Evolutionary conservation across 148 eudicot genomes (phyloP).

Genomic region (Amaranthus cruentus): DNA sequence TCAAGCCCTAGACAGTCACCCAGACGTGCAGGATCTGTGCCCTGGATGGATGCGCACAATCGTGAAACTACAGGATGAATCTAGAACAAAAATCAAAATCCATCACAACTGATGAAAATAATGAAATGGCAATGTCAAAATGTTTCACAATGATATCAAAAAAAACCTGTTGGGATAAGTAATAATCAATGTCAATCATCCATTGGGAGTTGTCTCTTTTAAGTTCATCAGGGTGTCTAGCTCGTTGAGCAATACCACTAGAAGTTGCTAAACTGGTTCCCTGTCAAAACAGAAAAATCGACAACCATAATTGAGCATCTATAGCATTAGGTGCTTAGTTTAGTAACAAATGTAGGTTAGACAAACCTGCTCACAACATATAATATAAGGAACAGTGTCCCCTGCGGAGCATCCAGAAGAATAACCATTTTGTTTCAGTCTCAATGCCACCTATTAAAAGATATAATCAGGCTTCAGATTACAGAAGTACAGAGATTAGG

Average conservation of each 20-base stretch:
- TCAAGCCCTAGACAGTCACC: slow-evolving; percentile 97
- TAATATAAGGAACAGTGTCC: slow-evolving; percentile 95
- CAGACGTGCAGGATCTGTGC: slow-evolving; percentile 92
- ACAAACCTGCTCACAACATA: slow-evolving; percentile 91
- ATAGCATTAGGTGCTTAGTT: not conserved
- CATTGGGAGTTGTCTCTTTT: slow-evolving; percentile 63
- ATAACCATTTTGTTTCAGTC: slow-evolving; percentile 75
- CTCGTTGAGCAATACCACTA: slow-evolving; percentile 88
- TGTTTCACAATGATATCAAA: not conserved
- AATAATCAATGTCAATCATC: slow-evolving; percentile 94
- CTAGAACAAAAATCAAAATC: slow-evolving; percentile 37
- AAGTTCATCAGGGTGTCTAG: slow-evolving; percentile 98
- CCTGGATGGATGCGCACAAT: slow-evolving; percentile 94
- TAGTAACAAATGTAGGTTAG: slow-evolving; percentile 9
- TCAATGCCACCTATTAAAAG: slow-evolving; percentile 69
- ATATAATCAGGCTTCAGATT: not conserved
- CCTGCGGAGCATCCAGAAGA: slow-evolving; percentile 87
- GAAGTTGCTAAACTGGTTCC: slow-evolving; percentile 54
- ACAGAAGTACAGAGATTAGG: not conserved
- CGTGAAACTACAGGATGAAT: slow-evolving; percentile 98
- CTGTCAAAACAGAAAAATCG: slow-evolving; percentile 31
- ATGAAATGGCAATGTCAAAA: not conserved
- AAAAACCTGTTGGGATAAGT: slow-evolving; percentile 87
- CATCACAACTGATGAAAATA: slow-evolving; percentile 17
- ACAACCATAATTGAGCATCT: not conserved